A percentile compares a stretch with the other conserved stretches of the same genome.
phyloP scores from a whole-genome alignment of 352 stramenopile genomes.

The Pythium phragmitis region DNA sequence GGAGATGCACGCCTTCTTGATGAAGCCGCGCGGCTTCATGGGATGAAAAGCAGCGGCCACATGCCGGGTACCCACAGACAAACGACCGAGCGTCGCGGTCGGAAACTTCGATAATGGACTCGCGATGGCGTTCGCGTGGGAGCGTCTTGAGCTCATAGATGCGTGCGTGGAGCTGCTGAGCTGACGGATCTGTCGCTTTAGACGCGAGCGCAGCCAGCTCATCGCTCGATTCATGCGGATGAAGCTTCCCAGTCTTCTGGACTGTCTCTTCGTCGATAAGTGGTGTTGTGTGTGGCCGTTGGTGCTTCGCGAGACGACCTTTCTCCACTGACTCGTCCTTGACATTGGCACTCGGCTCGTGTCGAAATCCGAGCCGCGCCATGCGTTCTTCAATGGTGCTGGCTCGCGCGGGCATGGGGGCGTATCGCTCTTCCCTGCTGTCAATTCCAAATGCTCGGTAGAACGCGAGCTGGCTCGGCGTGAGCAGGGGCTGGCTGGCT shows the following conservation, averaged over 20 bases:
- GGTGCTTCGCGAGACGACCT: not conserved
- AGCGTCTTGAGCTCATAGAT: slow-evolving; percentile 73
- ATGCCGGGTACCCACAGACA: slow-evolving; percentile 53
- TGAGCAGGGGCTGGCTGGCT: not conserved
- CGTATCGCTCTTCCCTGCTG: not conserved
- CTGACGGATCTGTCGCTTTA: slow-evolving; percentile 3
- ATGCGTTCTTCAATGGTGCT: slow-evolving; percentile 41
- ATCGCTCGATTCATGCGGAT: not conserved
- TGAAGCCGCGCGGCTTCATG: slow-evolving; percentile 50
- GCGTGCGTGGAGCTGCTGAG: slow-evolving; percentile 51
- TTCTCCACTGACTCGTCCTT: not conserved
- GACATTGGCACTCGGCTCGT: slow-evolving; percentile 28
- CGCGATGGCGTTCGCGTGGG: slow-evolving; percentile 37
- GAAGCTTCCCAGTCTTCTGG: not conserved
- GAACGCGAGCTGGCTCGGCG: slow-evolving; percentile 26
- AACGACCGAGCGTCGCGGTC: slow-evolving; percentile 44
- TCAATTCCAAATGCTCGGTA: slow-evolving; percentile 42
- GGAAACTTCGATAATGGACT: slow-evolving; percentile 50
- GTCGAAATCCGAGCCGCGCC: slow-evolving; percentile 43
- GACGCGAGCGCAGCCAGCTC: not conserved
- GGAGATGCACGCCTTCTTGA: slow-evolving; percentile 41
- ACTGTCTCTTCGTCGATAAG: not conserved
- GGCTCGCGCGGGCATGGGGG: slow-evolving; percentile 43
- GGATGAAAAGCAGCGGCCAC: slow-evolving; percentile 62
- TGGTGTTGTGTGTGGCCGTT: slow-evolving; percentile 9